These are phyloP conservation scores for Musa acuminata DNA, from an alignment of 176 grass and related monocot genomes.

Conservation along the genomic window DNA sequence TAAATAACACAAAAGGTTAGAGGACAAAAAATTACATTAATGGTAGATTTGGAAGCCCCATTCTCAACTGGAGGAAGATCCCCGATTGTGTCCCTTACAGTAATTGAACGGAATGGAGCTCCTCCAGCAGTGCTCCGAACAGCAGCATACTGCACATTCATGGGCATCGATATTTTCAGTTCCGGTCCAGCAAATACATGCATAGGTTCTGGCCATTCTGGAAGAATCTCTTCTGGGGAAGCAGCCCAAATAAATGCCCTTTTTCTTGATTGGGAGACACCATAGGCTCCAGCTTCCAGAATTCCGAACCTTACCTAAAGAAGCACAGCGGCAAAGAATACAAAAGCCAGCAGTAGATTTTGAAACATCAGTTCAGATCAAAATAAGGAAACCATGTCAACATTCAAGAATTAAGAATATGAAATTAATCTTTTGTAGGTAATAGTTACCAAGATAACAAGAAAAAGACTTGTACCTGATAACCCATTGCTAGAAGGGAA, in stretches of 20 bases:
- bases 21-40: constrained; percentile 42
- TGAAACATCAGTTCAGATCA: neutral
- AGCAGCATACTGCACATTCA: constrained; percentile 63
- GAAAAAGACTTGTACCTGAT: constrained; percentile 59
- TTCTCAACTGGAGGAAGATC: constrained; percentile 74
- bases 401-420: neutral
- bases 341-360: neutral
- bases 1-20: neutral
- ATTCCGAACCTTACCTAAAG: constrained; percentile 92
- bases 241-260: constrained; percentile 97
- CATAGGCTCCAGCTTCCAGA: constrained; percentile 83
- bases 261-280: constrained; percentile 94
- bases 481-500: constrained; percentile 93
- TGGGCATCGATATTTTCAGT: constrained; percentile 71
- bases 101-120: constrained; percentile 83
- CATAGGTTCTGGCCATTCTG: constrained; percentile 92
- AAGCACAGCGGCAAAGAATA: neutral
- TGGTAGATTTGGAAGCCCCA: constrained; percentile 56
- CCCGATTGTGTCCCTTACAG: constrained; percentile 78
- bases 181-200: constrained; percentile 89
- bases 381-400: neutral
- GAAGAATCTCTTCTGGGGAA: constrained; percentile 73
- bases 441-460: neutral
- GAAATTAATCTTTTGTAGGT: neutral
- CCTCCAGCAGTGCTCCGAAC: constrained; percentile 66